Evolutionary conservation across 2,329 filamentous ascomycete species (phyloP).

Genomic region (Plectosphaerella sp.): DNA sequence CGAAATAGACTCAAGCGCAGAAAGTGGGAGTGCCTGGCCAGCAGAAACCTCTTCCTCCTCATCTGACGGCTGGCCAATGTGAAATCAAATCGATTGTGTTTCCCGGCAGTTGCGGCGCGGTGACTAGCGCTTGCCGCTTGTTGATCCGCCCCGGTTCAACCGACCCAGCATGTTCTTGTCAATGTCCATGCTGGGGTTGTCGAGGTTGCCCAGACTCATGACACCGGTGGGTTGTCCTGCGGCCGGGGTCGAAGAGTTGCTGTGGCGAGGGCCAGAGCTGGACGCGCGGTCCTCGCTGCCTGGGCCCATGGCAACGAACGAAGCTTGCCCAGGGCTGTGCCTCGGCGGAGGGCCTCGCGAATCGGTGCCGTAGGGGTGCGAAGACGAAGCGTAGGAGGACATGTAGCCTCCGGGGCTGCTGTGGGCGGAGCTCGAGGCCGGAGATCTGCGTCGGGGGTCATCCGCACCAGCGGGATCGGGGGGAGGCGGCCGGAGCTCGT

Average conservation of each 20-base stretch:
- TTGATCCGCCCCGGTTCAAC: conserved; percentile 31
- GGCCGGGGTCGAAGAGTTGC: conserved; percentile 22
- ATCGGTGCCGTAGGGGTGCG: conserved; percentile 4
- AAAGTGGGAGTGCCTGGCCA: conserved; percentile 6
- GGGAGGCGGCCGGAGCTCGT: conserved; percentile 40
- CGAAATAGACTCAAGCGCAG: no score
- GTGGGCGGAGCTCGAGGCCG: conserved; percentile 43
- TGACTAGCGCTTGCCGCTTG: neutral
- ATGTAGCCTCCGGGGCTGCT: conserved; percentile 38
- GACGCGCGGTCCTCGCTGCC: conserved; percentile 26
- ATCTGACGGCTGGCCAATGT: no score
- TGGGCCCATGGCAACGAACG: conserved; percentile 24
- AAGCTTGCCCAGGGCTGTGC: conserved; percentile 33
- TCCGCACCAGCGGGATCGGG: conserved; percentile 36
- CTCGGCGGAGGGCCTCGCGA: conserved; percentile 18
- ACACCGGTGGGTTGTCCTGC: conserved; percentile 28
- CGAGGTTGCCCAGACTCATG: conserved; percentile 49
- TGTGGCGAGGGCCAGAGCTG: conserved; percentile 33
- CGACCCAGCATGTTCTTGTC: conserved; percentile 51
- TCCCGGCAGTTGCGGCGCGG: neutral
- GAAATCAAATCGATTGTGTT: no score
- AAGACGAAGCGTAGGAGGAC: conserved; percentile 3
- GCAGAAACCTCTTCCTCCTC: conserved; percentile 3
- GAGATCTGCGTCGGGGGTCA: conserved; percentile 45
- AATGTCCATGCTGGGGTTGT: conserved; percentile 38